Evolutionary conservation across 345 rosid genomes (phyloP).

Genomic region (Garcia nutans): DNA sequence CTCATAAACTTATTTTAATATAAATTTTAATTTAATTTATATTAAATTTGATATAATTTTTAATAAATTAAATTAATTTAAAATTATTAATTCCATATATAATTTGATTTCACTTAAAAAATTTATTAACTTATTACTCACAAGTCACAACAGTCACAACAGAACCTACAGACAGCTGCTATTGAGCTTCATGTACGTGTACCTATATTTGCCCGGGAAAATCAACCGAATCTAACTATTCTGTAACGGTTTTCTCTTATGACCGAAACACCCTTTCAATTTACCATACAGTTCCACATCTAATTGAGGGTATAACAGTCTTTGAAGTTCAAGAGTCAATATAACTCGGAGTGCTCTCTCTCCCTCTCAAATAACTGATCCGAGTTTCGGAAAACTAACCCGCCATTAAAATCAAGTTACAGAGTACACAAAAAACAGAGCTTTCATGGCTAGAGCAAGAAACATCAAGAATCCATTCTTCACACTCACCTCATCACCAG

Average conservation of each 20-base stretch:
- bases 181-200: not conserved
- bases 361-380: not conserved
- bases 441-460: constrained; percentile 57
- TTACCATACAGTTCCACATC: not conserved
- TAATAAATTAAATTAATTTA: too few species aligned
- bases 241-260: not conserved
- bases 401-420: not conserved
- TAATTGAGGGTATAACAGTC: not conserved
- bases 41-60: too few species aligned
- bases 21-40: too few species aligned
- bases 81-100: too few species aligned
- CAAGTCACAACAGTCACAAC: too few species aligned
- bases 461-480: constrained; percentile 44
- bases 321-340: not conserved
- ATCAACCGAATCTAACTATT: constrained; percentile 12
- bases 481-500: constrained; percentile 39
- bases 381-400: not conserved
- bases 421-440: constrained; percentile 4
- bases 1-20: too few species aligned
- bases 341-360: not conserved
- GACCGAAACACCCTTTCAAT: not conserved
- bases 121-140: too few species aligned
- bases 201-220: constrained; percentile 22
- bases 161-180: too few species aligned
- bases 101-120: too few species aligned